Evolutionary conservation across 345 rosid genomes (phyloP).

Genomic region (Eucalyptus paniculata): DNA sequence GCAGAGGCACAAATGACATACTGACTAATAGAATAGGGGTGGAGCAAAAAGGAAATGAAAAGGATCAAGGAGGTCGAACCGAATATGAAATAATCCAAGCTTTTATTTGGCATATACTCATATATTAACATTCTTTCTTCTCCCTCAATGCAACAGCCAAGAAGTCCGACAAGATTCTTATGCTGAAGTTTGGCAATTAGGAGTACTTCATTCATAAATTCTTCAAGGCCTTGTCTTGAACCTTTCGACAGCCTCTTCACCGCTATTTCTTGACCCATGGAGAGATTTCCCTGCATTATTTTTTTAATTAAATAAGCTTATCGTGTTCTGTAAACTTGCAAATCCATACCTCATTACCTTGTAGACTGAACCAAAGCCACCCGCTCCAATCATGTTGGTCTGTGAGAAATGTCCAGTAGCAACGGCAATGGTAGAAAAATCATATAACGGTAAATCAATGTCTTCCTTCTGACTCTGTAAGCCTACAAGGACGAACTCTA

Average conservation of each 20-base stretch:
- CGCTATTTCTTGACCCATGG: background rate
- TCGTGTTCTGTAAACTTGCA: background rate
- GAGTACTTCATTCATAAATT: background rate
- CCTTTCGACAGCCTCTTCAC: constrained; percentile 7
- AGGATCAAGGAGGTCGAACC: background rate
- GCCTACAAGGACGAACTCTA: background rate
- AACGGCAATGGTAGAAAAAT: background rate
- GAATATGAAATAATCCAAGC: background rate
- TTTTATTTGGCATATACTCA: background rate
- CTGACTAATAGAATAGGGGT: background rate
- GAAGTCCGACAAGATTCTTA: background rate
- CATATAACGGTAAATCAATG: background rate
- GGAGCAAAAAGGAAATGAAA: background rate
- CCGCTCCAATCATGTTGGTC: background rate
- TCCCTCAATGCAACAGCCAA: background rate
- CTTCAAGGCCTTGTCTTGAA: background rate
- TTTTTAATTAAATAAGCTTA: background rate
- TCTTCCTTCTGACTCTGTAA: background rate
- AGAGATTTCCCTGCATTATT: background rate
- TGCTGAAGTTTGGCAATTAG: background rate
- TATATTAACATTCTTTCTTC: background rate
- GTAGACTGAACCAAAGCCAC: background rate
- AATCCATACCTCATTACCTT: background rate
- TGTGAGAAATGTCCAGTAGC: background rate
- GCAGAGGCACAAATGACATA: background rate